Conservation (phyloP, 352 stramenopile species). For the Ophiocytium majus region DNA sequence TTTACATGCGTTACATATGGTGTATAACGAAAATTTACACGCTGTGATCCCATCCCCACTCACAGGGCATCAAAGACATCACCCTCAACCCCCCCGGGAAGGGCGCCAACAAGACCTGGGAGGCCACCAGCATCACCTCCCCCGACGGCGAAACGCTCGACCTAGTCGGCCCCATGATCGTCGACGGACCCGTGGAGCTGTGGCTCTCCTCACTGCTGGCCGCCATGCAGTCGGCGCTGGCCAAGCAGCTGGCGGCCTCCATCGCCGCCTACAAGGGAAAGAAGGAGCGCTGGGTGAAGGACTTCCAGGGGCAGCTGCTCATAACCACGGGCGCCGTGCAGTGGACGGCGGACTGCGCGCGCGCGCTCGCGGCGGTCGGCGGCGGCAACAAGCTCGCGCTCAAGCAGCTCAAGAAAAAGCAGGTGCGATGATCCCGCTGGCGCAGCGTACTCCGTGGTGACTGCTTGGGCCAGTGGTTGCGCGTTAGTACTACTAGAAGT, state of each 20-base stretch:
- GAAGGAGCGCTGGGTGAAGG: conserved; percentile 91
- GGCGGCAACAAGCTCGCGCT: conserved; percentile 84
- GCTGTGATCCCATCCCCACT: no score
- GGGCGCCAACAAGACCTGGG: conserved; percentile 71
- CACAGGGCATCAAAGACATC: conserved; percentile 62
- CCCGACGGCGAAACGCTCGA: conserved; percentile 75
- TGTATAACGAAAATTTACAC: no score
- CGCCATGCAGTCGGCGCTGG: conserved; percentile 93
- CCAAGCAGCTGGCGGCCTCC: conserved; percentile 85
- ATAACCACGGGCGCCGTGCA: conserved; percentile 85
- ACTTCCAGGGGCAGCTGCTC: conserved; percentile 82
- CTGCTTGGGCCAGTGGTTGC: no score
- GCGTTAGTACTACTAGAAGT: no score
- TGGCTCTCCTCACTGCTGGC: conserved; percentile 91
- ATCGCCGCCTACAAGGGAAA: conserved; percentile 70
- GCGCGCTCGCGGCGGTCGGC: conserved; percentile 80
- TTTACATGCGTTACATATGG: no score
- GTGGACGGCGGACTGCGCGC: conserved; percentile 88
- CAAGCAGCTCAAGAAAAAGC: conserved; percentile 86
- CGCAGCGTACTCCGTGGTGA: background rate
- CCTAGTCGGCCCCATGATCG: conserved; percentile 74
- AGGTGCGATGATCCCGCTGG: conserved; percentile 60
- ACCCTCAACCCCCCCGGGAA: conserved; percentile 44
- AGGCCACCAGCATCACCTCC: conserved; percentile 80
- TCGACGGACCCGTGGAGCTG: conserved; percentile 81